Conservation (phyloP, 2,329 filamentous ascomycete species). For the Phialophora macrospora region DNA sequence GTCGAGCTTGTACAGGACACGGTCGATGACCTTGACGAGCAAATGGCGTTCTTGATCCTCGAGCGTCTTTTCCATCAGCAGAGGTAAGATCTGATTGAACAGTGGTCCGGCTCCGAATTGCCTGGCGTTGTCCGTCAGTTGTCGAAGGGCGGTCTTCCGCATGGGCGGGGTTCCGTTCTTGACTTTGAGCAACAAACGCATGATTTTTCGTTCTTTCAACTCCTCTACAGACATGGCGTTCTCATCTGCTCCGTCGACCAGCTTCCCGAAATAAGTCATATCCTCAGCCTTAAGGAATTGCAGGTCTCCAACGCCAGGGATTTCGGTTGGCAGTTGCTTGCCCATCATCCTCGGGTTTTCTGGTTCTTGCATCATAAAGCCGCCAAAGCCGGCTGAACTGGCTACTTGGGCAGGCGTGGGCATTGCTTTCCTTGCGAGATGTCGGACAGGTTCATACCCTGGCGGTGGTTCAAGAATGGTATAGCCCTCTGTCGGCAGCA, state of each 20-base stretch:
- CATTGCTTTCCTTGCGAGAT: slow-evolving; percentile 74
- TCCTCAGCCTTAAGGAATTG: slow-evolving; percentile 99
- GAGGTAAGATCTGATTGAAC: slow-evolving; percentile 94
- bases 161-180: slow-evolving; percentile 99
- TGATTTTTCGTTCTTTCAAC: slow-evolving; percentile 97
- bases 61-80: slow-evolving; percentile 97
- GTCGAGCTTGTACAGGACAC: slow-evolving; percentile 97
- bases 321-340: slow-evolving; percentile 91
- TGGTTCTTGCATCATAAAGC: slow-evolving; percentile 97
- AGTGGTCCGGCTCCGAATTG: slow-evolving; percentile 92
- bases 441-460: slow-evolving; percentile 83
- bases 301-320: slow-evolving; percentile 91
- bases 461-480: slow-evolving; percentile 88
- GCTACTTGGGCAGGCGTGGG: slow-evolving; percentile 70
- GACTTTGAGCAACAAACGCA: slow-evolving; percentile 94
- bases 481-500: slow-evolving; percentile 91
- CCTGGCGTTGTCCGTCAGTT: slow-evolving; percentile 95
- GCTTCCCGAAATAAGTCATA: slow-evolving; percentile 97
- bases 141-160: slow-evolving; percentile 95
- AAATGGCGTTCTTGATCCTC: slow-evolving; percentile 98
- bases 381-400: slow-evolving; percentile 66
- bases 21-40: slow-evolving; percentile 98
- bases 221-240: slow-evolving; percentile 91
- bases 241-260: slow-evolving; percentile 92
- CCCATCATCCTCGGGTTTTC: slow-evolving; percentile 81